Evolutionary conservation across 805 yeast species (phyloP), one percentile per base, ranked within the genome.

Genomic region (Myxozyma sirexii): DNA sequence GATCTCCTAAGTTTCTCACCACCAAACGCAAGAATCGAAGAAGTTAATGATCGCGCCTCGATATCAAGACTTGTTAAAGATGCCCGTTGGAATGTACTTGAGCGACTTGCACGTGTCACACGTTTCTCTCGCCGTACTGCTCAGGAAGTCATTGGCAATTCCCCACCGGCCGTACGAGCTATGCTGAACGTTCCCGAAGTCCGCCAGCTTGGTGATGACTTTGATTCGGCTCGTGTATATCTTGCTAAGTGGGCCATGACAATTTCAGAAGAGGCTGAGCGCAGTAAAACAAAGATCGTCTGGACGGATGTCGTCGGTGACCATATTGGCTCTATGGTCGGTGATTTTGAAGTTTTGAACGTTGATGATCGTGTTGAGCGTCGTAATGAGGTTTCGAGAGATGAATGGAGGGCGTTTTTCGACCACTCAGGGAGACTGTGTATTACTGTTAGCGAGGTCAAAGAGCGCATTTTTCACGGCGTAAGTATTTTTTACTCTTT

Each of bases 211-310:
- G 89, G 94, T 59, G 88, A 90, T 64, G 98, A 93, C 63, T 94
- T 92, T 71, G 98, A 92, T 70, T 85, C 93, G 53, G 98, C 98
- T 0, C 82, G 92, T 55, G 87, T 91, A 3, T 93, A 90, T 72
- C 77, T 93, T 60, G 98, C 98, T 3, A 92, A 91, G 75, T 94
- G 98, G 98, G 97, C 98, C 0, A 81, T 90, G 67, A 90, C 90
- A 29, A 94, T 94, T 8, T 94, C 93, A 67, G 92, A 91, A 68
- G 96, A 93, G 72, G 94, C 97, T 1, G 91, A 84, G 66, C 81
- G 83, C 57, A 73, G 78, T 68, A 75, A 72, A 61, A 71, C 70
- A 31, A 67, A 69, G 42, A 70, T 77, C 27, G 73, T 74, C 17
- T 75, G 77, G 77, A 70, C 72, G 26, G 75, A 72, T 39, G 66